Conservation (phyloP, 805 yeast species). For the Zygosaccharomyces siamensis region DNA sequence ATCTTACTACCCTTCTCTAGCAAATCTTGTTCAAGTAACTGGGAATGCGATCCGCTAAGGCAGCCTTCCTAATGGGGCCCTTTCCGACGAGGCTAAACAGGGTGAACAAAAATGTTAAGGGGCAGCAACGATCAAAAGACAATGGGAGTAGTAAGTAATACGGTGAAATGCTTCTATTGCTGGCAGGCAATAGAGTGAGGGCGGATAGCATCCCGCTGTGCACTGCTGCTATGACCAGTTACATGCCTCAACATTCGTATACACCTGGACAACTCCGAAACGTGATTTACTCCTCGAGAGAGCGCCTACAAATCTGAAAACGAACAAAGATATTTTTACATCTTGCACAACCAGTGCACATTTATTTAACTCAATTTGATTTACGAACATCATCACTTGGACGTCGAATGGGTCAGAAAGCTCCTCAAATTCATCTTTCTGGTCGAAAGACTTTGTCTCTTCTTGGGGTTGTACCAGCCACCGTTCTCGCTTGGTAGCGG, state of each 20-base stretch:
- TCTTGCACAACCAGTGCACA: conserved; percentile 1
- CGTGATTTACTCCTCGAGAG: not conserved
- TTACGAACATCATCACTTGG: not conserved
- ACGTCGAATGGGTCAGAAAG: not conserved
- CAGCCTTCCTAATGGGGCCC: not conserved
- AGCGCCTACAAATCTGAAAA: not conserved
- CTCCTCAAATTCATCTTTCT: conserved; percentile 25
- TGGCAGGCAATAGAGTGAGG: not conserved
- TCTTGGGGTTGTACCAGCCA: conserved; percentile 61
- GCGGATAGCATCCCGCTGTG: too few relatives aligned
- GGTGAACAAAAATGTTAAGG: not conserved
- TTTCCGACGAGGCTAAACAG: not conserved
- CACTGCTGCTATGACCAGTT: not conserved
- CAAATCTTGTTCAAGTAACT: not conserved
- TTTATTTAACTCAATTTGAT: not conserved
- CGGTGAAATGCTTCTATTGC: not conserved
- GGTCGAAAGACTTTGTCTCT: conserved; percentile 38
- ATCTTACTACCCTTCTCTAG: not conserved
- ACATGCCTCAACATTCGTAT: not conserved
- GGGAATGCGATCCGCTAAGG: not conserved
- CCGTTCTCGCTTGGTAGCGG: conserved; percentile 56
- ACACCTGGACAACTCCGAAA: not conserved
- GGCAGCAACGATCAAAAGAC: too few relatives aligned
- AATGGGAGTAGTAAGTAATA: not conserved
- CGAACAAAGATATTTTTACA: not conserved